Base-by-base conservation (phyloP, 2,329 filamentous ascomycete genomes). In the Fusarium vanettenii region DNA sequence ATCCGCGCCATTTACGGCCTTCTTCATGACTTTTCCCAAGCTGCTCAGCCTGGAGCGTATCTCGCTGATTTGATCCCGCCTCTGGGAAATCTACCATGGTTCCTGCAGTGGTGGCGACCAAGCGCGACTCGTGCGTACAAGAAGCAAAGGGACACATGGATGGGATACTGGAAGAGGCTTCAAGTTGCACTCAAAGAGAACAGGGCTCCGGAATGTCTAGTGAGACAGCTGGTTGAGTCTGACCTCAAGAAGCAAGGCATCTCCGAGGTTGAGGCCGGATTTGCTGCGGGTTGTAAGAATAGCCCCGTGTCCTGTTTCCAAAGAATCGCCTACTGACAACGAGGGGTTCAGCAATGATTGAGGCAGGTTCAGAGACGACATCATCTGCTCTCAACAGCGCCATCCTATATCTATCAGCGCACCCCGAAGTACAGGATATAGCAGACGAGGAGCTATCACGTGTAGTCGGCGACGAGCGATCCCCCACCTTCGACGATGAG, bases 361-460 rank as follows among this genome's bases (percentile, higher is more conserved):
- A 73, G n/a, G 70, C 70, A 5, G 70, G 70, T 6, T 70, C 67
- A 1, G 70, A 68, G 50, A 72, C 66, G 9, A 70, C 70, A 29
- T 70, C 70, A 4, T 64, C 67, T 5, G 61, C 67, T 7, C 64
- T 73, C 27, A 67, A 70, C 43, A 67, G 60, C 18, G 39, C 37
- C 37, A 39, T 39, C 16, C 37, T 39, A 39, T 39, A 39, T n/a
- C 37, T 39, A n/a, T 39, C 37, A n/a, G 37, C 37, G 37, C 37
- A 39, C 18, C 37, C 37, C 9, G 37, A 39, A 4, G 37, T 39
- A n/a, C 37, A 39, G 22, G 90, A 89, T 37, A 37, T 37, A 37
- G 35, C 35, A 0, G 86, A 88, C 74, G 83, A 83, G 22, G 88
- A 91, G 74, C 82, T 91, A 5, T 88, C 90, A 71, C 77, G 81